A percentile compares a stretch with the other conserved stretches of the same genome.
Evolutionary conservation across 2,329 filamentous ascomycete species (phyloP).

Genomic region (Pochonia chlamydosporia): DNA sequence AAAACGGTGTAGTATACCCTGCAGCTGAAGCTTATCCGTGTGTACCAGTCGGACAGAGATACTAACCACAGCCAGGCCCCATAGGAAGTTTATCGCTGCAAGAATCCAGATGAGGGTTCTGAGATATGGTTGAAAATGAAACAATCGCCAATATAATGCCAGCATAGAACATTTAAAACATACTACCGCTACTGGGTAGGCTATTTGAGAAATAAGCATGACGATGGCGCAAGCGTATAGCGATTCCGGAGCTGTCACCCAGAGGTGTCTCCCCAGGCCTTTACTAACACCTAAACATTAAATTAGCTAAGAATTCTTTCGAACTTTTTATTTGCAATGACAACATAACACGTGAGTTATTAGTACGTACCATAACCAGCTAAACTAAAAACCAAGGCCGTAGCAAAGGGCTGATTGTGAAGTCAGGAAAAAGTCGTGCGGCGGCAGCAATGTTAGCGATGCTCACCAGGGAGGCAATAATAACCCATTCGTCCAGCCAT

Average conservation of each 20-base stretch:
- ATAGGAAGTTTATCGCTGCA: slow-evolving; percentile 10
- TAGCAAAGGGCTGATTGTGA: no score
- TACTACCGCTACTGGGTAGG: slow-evolving; percentile 13
- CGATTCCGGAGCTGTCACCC: slow-evolving; percentile 15
- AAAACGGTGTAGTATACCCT: no score
- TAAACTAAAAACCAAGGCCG: no score
- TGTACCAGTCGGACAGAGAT: background rate
- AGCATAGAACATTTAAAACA: slow-evolving; percentile 18
- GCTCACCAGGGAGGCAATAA: no score
- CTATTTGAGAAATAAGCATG: slow-evolving; percentile 17
- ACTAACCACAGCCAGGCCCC: slow-evolving; percentile 18
- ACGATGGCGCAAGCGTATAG: slow-evolving; percentile 13
- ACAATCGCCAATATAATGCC: slow-evolving; percentile 19
- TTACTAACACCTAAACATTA: slow-evolving; percentile 16
- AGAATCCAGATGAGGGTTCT: slow-evolving; percentile 14
- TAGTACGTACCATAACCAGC: no score
- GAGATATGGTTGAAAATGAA: slow-evolving; percentile 14
- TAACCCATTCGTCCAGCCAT: no score
- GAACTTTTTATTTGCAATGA: no score
- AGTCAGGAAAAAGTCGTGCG: no score
- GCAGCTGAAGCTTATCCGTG: no score
- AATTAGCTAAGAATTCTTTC: no score
- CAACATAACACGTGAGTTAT: no score
- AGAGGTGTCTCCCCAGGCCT: slow-evolving; percentile 17
- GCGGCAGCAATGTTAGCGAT: no score